Evolutionary conservation across 2,329 filamentous ascomycete genomes (phyloP).

Genomic region (Trichoderma sp.): DNA sequence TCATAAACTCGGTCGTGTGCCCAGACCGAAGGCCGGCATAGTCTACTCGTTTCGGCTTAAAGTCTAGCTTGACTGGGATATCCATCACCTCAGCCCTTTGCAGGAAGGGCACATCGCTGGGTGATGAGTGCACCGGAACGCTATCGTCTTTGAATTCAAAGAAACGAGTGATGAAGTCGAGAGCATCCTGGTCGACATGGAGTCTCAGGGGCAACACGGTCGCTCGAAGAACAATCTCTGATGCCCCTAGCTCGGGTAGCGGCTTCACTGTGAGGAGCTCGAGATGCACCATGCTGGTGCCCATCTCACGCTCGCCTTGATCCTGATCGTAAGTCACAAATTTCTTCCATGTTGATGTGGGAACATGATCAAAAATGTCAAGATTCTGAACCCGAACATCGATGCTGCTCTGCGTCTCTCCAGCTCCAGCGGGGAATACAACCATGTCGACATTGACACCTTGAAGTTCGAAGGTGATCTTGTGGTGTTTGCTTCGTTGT

Average conservation of each 20-base stretch:
- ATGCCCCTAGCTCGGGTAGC: constrained; percentile 77
- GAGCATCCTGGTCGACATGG: constrained; percentile 94
- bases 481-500: constrained; percentile 84
- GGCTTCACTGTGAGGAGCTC: constrained; percentile 88
- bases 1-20: constrained; percentile 97
- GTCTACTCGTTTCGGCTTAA: constrained; percentile 98
- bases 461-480: constrained; percentile 91
- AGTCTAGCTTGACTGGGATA: constrained; percentile 82
- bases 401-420: constrained; percentile 84
- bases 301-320: constrained; percentile 81
- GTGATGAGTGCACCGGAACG: constrained; percentile 54
- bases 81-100: constrained; percentile 86
- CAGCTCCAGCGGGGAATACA: constrained; percentile 72
- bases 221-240: constrained; percentile 82
- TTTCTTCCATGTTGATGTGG: constrained; percentile 96
- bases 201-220: constrained; percentile 81
- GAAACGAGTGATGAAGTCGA: constrained; percentile 96
- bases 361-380: constrained; percentile 91
- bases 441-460: constrained; percentile 82
- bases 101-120: constrained; percentile 79
- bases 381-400: constrained; percentile 81
- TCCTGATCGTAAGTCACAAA: constrained; percentile 94
- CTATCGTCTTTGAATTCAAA: constrained; percentile 94
- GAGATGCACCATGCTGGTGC: constrained; percentile 85
- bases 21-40: constrained; percentile 91